These are phyloP conservation scores for Vigna trinervia DNA, from an alignment of 306 rosid genomes.

Conservation along the genomic window DNA sequence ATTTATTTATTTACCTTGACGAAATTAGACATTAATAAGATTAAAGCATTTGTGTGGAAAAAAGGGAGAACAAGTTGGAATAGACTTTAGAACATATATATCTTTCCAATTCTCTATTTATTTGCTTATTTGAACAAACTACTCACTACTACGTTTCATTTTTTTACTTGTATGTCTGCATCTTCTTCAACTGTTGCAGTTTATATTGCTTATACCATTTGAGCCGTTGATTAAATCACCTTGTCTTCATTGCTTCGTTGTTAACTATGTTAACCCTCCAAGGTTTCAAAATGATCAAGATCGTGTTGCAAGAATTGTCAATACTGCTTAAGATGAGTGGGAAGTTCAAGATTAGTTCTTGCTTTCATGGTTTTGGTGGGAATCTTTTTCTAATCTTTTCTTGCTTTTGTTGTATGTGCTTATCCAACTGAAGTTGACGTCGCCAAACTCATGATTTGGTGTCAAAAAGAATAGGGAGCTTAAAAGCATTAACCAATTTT, in stretches of 20 bases:
- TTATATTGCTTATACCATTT: constrained; percentile 47
- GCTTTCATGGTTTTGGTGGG: neutral
- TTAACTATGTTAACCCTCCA: too few species aligned
- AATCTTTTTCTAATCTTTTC: neutral
- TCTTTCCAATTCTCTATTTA: neutral
- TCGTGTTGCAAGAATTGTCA: too few species aligned
- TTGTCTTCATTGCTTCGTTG: too few species aligned
- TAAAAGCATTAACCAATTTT: too few species aligned
- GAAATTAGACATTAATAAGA: too few species aligned
- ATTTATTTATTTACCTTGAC: too few species aligned
- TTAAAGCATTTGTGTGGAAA: neutral
- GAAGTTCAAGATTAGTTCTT: too few species aligned
- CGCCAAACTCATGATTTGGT: too few species aligned
- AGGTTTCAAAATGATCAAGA: too few species aligned
- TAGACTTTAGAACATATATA: neutral
- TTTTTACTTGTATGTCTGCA: constrained; percentile 5
- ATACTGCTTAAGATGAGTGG: too few species aligned
- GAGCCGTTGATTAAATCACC: too few species aligned
- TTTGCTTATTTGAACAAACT: neutral
- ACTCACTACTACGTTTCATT: neutral
- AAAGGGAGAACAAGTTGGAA: constrained; percentile 39
- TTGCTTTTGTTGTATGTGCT: constrained; percentile 37
- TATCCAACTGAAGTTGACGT: constrained; percentile 38
- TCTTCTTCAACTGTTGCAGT: constrained; percentile 37
- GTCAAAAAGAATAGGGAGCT: too few species aligned